Evolutionary conservation across 176 grass and related monocot genomes (phyloP), one percentile per base, ranked within the genome.

Genomic region (Ensete ventricosum): DNA sequence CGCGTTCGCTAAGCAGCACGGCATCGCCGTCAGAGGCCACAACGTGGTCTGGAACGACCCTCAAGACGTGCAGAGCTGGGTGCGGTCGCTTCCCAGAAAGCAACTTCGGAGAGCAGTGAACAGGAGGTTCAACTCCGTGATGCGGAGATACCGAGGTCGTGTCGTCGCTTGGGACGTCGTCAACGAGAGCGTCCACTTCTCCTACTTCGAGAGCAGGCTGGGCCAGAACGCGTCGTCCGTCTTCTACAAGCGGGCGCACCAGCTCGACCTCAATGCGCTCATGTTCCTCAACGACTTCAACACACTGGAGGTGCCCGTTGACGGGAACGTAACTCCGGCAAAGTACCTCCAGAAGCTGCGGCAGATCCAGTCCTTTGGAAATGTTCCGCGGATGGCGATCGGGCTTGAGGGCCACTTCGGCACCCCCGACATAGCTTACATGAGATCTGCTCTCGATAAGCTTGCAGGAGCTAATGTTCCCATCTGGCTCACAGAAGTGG

Each of bases 401-500:
- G 90, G 95, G 1, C 89, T 99, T 9, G 88, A 99, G 69, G 78
- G 85, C 0, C 90, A 98, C 86, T 98, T 98, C 79, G 26, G 14
- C 10, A n/a, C 5, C 2, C 95, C 88, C 8, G 85, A 93, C 76
- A 87, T 98, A 48, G 76, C 95, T n/a, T 91, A 93, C 79, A 84
- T 91, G 78, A 89, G 88, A 23, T 77, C 95, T 0, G 78, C 90
- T 55, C 76, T 94, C 0, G 88, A 98, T 81, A 87, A 75, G 9
- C 76, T 98, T 52, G 68, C 86, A 16, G 22, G 20, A 65, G 80
- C 84, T 62, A 79, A 76, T 13, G 52, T 85, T n/a, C 86, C 90
- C 70, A 80, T 98, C 84, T 98, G 95, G 95, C 90, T 98, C 43
- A 98, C 90, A 2, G 95, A 98, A 83, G 78, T 94, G 73, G 95